A percentile compares a stretch with the other conserved stretches of the same genome.
These are phyloP conservation scores for Colletotrichum aenigma DNA, from an alignment of 2,329 filamentous ascomycete species.

Conservation along the genomic window DNA sequence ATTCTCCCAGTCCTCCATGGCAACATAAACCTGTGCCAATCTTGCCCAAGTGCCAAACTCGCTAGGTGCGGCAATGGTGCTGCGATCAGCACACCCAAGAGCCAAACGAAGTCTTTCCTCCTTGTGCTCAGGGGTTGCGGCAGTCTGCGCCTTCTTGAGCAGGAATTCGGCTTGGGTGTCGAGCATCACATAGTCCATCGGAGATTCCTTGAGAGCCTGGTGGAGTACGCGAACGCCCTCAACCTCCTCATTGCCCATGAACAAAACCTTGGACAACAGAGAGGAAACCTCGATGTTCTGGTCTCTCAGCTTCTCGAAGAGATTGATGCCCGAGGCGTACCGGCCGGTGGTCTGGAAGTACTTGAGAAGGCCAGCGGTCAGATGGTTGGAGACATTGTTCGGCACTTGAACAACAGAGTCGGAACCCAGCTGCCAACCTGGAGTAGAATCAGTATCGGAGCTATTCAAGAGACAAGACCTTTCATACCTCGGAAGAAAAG, in stretches of 20 bases:
- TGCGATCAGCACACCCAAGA: slow-evolving; percentile 89
- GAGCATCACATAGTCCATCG: slow-evolving; percentile 97
- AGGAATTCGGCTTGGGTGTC: slow-evolving; percentile 94
- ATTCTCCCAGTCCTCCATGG: slow-evolving; percentile 95
- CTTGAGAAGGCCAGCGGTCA: slow-evolving; percentile 89
- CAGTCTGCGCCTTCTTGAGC: slow-evolving; percentile 75
- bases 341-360: slow-evolving; percentile 96
- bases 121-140: slow-evolving; percentile 57
- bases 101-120: slow-evolving; percentile 81
- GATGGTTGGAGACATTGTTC: slow-evolving; percentile 93
- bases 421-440: slow-evolving; percentile 93
- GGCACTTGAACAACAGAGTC: slow-evolving; percentile 97
- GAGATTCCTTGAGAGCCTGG: slow-evolving; percentile 85
- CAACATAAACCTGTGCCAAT: slow-evolving; percentile 90
- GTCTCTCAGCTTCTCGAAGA: slow-evolving; percentile 93
- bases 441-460: slow-evolving; percentile 15
- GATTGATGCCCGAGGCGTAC: slow-evolving; percentile 93
- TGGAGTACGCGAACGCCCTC: slow-evolving; percentile 88
- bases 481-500: slow-evolving; percentile 86
- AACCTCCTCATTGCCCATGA: slow-evolving; percentile 97
- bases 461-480: background rate
- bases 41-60: slow-evolving; percentile 98
- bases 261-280: slow-evolving; percentile 85
- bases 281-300: slow-evolving; percentile 95
- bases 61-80: slow-evolving; percentile 92